phyloP scores from a whole-genome alignment of 2,329 filamentous ascomycete genomes.

The Phaeophleospora eucalypticola region DNA sequence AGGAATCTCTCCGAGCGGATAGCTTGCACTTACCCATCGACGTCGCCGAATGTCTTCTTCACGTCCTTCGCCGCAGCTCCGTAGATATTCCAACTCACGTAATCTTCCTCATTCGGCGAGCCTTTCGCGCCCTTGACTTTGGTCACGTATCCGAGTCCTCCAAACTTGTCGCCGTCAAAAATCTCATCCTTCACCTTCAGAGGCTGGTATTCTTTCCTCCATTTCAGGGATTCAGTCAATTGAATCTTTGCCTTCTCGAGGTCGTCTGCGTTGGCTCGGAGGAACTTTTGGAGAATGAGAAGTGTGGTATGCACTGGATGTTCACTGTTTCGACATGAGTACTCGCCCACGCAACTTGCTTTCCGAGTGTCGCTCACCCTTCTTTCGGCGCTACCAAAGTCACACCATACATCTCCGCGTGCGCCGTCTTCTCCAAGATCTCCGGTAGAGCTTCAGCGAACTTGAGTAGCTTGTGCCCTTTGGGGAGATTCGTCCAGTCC shows the following conservation, averaged over 20 bases:
- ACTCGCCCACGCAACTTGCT: too few species aligned
- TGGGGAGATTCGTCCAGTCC: constrained; percentile 25
- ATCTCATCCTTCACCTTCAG: constrained; percentile 56
- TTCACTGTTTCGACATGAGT: constrained; percentile 17
- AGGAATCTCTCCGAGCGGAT: not conserved
- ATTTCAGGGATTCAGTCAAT: constrained; percentile 72
- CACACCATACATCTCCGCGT: constrained; percentile 86
- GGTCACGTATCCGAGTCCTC: constrained; percentile 75
- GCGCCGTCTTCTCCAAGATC: constrained; percentile 54
- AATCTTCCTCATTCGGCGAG: constrained; percentile 52
- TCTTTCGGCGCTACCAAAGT: constrained; percentile 45
- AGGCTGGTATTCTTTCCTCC: constrained; percentile 75
- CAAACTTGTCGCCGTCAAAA: constrained; percentile 68
- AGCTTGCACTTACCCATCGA: constrained; percentile 64
- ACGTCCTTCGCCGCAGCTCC: constrained; percentile 77
- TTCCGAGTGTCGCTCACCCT: constrained; percentile 2
- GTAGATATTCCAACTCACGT: constrained; percentile 93
- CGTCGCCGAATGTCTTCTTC: constrained; percentile 73
- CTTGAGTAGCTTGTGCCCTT: constrained; percentile 23
- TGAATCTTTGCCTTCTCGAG: constrained; percentile 70
- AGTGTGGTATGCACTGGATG: constrained; percentile 64
- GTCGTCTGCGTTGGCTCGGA: constrained; percentile 82
- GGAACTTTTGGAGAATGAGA: constrained; percentile 86
- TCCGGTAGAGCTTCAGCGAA: constrained; percentile 57
- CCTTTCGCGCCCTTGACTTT: constrained; percentile 56